These are phyloP conservation scores for Euphorbia lathyris DNA, from an alignment of 345 rosid species.

Conservation along the genomic window DNA sequence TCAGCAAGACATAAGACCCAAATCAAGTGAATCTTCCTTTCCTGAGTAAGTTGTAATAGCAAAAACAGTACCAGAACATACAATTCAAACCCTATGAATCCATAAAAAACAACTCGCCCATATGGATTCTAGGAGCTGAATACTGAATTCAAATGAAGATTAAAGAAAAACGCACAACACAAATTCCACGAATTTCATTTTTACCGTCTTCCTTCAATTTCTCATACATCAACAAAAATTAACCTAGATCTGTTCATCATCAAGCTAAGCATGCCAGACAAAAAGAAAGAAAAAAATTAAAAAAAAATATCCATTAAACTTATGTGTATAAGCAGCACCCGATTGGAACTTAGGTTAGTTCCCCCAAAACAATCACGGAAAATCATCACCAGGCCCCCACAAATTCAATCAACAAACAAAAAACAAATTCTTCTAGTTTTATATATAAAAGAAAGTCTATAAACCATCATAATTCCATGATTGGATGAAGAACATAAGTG, in stretches of 20 bases:
- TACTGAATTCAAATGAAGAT: background rate
- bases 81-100: constrained; percentile 9
- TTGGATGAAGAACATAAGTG: background rate
- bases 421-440: background rate
- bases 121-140: constrained; percentile 2
- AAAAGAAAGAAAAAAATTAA: background rate
- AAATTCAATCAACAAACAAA: background rate
- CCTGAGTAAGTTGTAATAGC: background rate
- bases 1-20: constrained; percentile 9
- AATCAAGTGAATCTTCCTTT: background rate
- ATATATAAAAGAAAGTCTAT: too few relatives aligned
- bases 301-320: background rate
- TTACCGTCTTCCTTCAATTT: background rate
- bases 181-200: background rate
- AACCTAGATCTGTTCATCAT: constrained; percentile 26
- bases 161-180: background rate
- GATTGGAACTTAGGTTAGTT: background rate
- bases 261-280: constrained; percentile 13
- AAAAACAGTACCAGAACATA: background rate
- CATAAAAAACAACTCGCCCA: background rate
- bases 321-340: background rate
- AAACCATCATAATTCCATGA: background rate
- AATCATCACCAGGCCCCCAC: background rate
- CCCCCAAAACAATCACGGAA: background rate
- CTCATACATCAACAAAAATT: constrained; percentile 12